Base-by-base conservation (phyloP, 805 yeast species). In the Babjeviella inositovora region DNA sequence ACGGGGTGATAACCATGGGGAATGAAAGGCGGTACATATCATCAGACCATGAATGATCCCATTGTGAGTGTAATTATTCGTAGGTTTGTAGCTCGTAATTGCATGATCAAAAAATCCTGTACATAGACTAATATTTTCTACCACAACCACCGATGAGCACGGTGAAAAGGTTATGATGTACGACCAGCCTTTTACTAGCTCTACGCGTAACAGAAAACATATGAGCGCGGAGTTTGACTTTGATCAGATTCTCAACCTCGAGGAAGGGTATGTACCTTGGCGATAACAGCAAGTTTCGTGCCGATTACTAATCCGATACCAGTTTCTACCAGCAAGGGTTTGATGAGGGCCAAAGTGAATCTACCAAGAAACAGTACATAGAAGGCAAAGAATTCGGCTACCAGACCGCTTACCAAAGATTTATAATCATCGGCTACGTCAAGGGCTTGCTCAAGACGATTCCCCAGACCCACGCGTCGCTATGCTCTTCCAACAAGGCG, bases 381-480 rank as follows among this genome's bases (percentile, higher is more conserved):
- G 62, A 56, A 29, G 62, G 62, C 3, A 54, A 50, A 31, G 51
- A 52, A 25, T 56, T 41, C 29, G 63, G 63, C 1, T 51, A 49
- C 25, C 63, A 56, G 29, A 56, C 63, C 4, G 63, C 60, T 7
- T 55, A 51, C 28, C 63, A 56, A 32, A 32, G 61, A 25, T 53
- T 50, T 28, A 25, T 56, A 21, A 34, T 55, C 4, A 40, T 56
- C 5, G 63, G 63, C 7, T 56, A 52, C 27, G 41, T 56, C 8
- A 38, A 40, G 17, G 62, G 62, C 3, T 16, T 16, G n/a, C n/a
- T 16, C 18, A 16, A 16, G 18, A 16, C 8, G 8, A n/a, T 8
- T 8, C 8, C 8, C 8, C 8, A n/a, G n/a, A 16, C 18, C 18
- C 18, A 16, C n/a, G 9, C n/a, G 9, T n/a, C 8, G 18, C 18